Conservation (phyloP, 192 early-diverging fungal species). For the Piromyces finnis region DNA sequence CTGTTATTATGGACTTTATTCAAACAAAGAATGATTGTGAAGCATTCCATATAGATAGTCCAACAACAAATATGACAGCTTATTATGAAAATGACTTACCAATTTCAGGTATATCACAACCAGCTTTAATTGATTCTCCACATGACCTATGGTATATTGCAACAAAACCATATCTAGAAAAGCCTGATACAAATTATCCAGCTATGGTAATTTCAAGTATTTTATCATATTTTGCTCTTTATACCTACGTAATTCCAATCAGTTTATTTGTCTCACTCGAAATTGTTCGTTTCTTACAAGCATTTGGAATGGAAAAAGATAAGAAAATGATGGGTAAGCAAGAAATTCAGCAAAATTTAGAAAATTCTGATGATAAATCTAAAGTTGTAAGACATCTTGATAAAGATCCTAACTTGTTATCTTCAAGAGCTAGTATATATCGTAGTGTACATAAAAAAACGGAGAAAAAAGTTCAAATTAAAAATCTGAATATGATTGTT, state of each 20-base stretch:
- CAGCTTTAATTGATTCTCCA: neutral
- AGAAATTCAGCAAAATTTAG: neutral
- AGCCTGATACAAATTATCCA: neutral
- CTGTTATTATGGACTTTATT: neutral
- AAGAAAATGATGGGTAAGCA: conserved; percentile 20
- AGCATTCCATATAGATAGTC: neutral
- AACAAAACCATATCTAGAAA: neutral
- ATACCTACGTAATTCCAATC: conserved; percentile 56
- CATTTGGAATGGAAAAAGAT: conserved; percentile 45
- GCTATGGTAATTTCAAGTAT: neutral
- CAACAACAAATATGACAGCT: neutral
- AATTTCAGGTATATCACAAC: neutral
- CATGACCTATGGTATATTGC: neutral
- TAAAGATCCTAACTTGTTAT: neutral
- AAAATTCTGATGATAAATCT: neutral
- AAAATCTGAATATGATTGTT: neutral
- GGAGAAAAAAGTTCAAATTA: neutral
- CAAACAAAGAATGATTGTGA: neutral
- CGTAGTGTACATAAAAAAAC: neutral
- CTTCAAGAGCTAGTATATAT: neutral
- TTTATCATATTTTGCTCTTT: conserved; percentile 27
- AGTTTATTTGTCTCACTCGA: conserved; percentile 58
- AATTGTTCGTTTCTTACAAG: conserved; percentile 43
- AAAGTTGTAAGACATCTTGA: neutral
- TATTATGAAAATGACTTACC: neutral